Base-by-base conservation (phyloP, 2,329 filamentous ascomycete species). In the Cladophialophora bantiana region DNA sequence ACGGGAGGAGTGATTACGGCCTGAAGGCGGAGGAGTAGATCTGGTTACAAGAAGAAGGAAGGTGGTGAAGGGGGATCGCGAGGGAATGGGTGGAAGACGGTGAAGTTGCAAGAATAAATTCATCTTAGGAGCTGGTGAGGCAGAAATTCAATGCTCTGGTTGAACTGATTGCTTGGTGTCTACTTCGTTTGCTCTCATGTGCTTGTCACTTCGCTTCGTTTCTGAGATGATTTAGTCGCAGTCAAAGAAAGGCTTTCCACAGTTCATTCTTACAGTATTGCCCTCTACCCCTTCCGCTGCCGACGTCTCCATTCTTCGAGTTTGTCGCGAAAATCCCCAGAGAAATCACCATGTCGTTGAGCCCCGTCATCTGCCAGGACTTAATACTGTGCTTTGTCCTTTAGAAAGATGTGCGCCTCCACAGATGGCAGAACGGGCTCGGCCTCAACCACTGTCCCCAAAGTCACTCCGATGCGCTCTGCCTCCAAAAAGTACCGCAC, bases 371-470 rank as follows among this genome's bases (percentile, higher is more conserved):
- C 74, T 10, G 77, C 76, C 32, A 81, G 48, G 34, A 77, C 73
- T 74, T 75, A 78, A 78, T 79, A 81, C 20, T 71, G 69, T 7
- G 76, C 75, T 61, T 77, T 79, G 68, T 83, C 81, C 38, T 75
- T 73, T 4, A 83, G 64, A 65, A 80, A 85, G 12, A 85, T 83
- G 74, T 84, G 81, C 63, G 72, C 70, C 31, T 70, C 71, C 2
- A 75, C 65, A 12, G 57, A 64, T 1, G 72, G 72, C 35, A 78
- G 61, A 73, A 13, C 75, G 75, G 56, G 73, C 57, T 52, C 69
- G 26, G 75, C 75, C 68, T 79, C 74, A 68, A 83, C 78, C 48
- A 85, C 75, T 1, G 80, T 79, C 3, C 80, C 78, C 62, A 79
- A 75, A 0, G 78, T 77, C 26, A 84, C 68, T 2, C 64, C 72